Evolutionary conservation across 2,329 filamentous ascomycete species (phyloP), one percentile per base, ranked within the genome.

Genomic region (Xylaria sp.): DNA sequence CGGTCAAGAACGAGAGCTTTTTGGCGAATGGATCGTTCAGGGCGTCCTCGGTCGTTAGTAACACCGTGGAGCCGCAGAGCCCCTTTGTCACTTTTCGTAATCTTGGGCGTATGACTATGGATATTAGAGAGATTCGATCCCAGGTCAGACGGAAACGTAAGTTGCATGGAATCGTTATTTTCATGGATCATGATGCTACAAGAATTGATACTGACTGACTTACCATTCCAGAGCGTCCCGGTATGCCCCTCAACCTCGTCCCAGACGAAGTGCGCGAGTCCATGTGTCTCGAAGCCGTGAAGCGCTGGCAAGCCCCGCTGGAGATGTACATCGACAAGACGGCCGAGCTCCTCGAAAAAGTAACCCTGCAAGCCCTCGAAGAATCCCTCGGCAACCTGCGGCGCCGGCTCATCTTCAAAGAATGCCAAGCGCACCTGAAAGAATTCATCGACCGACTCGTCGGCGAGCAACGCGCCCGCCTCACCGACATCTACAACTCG

Each of bases 221-320:
- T 1, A 11, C 4, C 16, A 11, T 53, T 54, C 1, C 46, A 63
- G 62, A 80, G 30, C 77, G 77, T 16, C 80, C 83, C 0, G 85
- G 86, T 0, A 77, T 86, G 65, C 84, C 84, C 0, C 65, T 61
- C 7, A 80, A 81, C 5, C 77, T 85, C 0, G 80, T 84, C 0
- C 81, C 85, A 0, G 79, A 82, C 0, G 81, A 83, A 44, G 84
- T 88, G 0, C 84, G 86, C 19, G 80, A 85, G 34, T 76, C 77
- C 0, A 75, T 89, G 13, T 84, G 82, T 51, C 75, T 78, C 13
- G 73, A 81, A n/a, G 80, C 82, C 0, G 80, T 89, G 1, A 68
- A 71, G 6, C 80, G 83, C 1, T 90, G 88, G 88, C 68, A 78
- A 1, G 67, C 67, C 0, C 84, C 85, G 0, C 76, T 86, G 52